phyloP scores from a whole-genome alignment of 2,329 filamentous ascomycete genomes.

The Clonostachys chloroleuca region DNA sequence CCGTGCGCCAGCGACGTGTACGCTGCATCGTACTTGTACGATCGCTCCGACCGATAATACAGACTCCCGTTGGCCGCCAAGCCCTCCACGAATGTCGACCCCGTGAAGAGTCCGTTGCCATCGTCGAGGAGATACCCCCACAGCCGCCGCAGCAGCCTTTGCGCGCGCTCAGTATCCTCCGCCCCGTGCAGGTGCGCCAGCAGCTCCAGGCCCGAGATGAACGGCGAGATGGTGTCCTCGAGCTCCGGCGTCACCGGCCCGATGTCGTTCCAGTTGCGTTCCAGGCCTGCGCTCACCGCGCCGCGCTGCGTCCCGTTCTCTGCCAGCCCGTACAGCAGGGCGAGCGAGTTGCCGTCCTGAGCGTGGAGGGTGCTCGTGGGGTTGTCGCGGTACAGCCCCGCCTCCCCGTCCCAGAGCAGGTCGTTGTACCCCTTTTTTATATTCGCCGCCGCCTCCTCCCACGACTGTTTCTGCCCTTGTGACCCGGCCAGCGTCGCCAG shows the following conservation, averaged over 20 bases:
- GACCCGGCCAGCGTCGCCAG: constrained; percentile 7
- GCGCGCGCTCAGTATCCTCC: constrained; percentile 3
- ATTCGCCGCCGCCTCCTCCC: neutral
- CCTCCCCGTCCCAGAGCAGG: neutral
- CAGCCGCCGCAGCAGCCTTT: neutral
- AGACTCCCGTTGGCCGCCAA: constrained; percentile 26
- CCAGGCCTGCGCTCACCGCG: constrained; percentile 8
- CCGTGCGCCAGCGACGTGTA: constrained; percentile 26
- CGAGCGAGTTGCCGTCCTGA: constrained; percentile 45
- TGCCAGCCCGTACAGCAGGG: constrained; percentile 18
- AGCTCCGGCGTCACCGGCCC: constrained; percentile 22
- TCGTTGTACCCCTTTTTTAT: neutral
- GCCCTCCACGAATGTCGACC: constrained; percentile 26
- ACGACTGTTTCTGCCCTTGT: neutral
- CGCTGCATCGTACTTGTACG: constrained; percentile 21
- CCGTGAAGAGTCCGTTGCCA: constrained; percentile 18
- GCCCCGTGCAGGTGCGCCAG: constrained; percentile 19
- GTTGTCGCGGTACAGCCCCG: constrained; percentile 41
- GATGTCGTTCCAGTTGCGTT: constrained; percentile 16
- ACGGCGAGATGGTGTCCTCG: constrained; percentile 27
- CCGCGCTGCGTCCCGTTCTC: neutral
- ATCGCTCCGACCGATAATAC: constrained; percentile 20
- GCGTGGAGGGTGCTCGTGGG: constrained; percentile 36
- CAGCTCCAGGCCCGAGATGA: constrained; percentile 24
- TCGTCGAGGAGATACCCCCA: neutral